phyloP scores from a whole-genome alignment of 306 rosid species.

The Adenanthera pavonina region DNA sequence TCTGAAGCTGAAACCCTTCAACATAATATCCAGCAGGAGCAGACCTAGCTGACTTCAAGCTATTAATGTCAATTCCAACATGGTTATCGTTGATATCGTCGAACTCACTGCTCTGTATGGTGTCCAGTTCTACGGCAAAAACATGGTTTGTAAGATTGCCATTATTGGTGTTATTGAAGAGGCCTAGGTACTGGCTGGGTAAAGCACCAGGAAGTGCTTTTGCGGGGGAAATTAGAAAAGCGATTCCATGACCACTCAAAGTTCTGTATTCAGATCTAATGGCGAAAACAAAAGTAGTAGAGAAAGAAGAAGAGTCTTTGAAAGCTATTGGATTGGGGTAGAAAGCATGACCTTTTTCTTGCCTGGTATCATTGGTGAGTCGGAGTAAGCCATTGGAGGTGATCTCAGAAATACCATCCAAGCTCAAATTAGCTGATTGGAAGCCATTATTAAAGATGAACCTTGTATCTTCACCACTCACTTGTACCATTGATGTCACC shows the following conservation, averaged over 20 bases:
- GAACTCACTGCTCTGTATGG: conserved; percentile 46
- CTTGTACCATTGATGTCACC: conserved; percentile 26
- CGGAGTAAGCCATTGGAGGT: conserved; percentile 53
- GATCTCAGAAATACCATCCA: conserved; percentile 54
- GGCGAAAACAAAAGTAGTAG: conserved; percentile 64
- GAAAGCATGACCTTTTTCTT: conserved; percentile 57
- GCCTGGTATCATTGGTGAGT: conserved; percentile 58
- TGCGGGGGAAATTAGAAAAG: conserved; percentile 58
- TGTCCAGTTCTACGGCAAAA: conserved; percentile 35
- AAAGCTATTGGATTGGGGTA: conserved; percentile 51
- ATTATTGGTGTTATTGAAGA: conserved; percentile 46
- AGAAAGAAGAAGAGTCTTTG: conserved; percentile 61
- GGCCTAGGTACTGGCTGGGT: conserved; percentile 51
- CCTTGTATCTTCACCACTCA: background rate
- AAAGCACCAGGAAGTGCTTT: conserved; percentile 49
- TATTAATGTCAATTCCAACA: conserved; percentile 67
- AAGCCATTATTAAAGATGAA: background rate
- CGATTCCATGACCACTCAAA: conserved; percentile 64
- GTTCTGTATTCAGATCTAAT: conserved; percentile 38
- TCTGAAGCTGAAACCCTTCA: background rate
- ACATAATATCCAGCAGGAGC: conserved; percentile 49
- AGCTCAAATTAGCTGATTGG: background rate
- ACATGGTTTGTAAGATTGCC: conserved; percentile 55
- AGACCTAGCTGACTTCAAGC: conserved; percentile 35
- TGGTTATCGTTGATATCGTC: conserved; percentile 66